Conservation (phyloP, 2,329 filamentous ascomycete species). For the Fusarium papillatum region DNA sequence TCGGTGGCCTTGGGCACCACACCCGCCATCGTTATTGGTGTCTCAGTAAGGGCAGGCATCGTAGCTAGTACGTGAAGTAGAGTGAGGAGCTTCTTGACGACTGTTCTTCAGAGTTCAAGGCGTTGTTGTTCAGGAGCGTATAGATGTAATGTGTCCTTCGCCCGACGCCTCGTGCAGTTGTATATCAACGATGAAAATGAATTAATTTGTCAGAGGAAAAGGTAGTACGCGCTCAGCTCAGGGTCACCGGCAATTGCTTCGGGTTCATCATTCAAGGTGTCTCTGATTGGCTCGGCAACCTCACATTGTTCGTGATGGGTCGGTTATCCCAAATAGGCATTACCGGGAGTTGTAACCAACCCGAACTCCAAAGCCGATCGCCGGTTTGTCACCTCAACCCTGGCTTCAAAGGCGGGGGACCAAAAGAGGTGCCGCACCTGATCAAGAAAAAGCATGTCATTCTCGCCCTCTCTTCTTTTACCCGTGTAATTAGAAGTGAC, state of each 20-base stretch:
- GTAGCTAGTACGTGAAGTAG: neutral
- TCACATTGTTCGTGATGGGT: neutral
- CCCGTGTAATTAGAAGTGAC: neutral
- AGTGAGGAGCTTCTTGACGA: neutral
- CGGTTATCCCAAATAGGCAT: neutral
- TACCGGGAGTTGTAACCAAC: neutral
- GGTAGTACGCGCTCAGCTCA: neutral
- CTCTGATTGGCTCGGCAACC: neutral
- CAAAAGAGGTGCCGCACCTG: neutral
- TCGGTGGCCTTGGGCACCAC: neutral
- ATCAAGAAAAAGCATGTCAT: neutral
- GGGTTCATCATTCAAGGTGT: neutral
- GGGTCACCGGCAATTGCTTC: neutral
- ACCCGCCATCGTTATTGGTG: conserved; percentile 19
- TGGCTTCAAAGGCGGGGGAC: neutral
- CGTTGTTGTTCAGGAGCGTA: neutral
- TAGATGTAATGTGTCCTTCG: neutral
- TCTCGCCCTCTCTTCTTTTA: neutral
- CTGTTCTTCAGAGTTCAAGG: neutral
- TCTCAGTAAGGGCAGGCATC: conserved; percentile 35
- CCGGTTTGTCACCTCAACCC: neutral
- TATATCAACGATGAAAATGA: neutral
- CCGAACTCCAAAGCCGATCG: neutral
- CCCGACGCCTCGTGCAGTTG: neutral
- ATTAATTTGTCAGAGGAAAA: neutral